Conservation (phyloP, 2,329 filamentous ascomycete genomes). For the Ophiostoma pallidulum region DNA sequence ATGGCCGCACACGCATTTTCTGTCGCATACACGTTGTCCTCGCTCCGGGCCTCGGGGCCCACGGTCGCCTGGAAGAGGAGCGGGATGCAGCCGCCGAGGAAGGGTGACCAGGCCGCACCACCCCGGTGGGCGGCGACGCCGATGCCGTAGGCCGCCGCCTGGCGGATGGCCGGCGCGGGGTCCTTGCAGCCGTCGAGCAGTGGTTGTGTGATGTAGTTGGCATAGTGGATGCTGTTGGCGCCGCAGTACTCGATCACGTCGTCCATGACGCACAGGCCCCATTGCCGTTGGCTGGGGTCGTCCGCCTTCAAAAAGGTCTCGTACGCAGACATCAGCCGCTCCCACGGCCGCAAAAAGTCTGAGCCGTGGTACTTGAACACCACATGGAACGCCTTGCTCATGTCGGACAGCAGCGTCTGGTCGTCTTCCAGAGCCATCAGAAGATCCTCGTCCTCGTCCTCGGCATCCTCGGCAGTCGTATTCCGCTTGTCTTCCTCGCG, state of each 20-base stretch:
- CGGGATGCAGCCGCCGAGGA: slow-evolving; percentile 69
- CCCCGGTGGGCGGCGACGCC: slow-evolving; percentile 92
- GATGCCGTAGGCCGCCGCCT: slow-evolving; percentile 92
- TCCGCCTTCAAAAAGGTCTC: slow-evolving; percentile 69
- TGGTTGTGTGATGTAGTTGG: slow-evolving; percentile 76
- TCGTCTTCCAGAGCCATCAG: slow-evolving; percentile 93
- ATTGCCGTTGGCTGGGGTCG: slow-evolving; percentile 89
- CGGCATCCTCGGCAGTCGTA: slow-evolving; percentile 71
- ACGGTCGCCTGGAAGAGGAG: slow-evolving; percentile 78
- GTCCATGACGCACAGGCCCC: slow-evolving; percentile 98
- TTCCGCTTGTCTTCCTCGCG: slow-evolving; percentile 73
- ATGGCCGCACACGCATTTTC: slow-evolving; percentile 96
- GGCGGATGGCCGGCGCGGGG: slow-evolving; percentile 71
- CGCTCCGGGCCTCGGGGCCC: slow-evolving; percentile 70
- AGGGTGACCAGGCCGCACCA: slow-evolving; percentile 77
- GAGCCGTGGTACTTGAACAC: slow-evolving; percentile 95
- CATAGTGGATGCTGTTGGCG: slow-evolving; percentile 76
- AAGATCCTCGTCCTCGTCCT: slow-evolving; percentile 76
- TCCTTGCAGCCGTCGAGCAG: slow-evolving; percentile 81
- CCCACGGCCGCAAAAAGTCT: slow-evolving; percentile 79
- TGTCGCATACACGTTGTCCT: slow-evolving; percentile 93
- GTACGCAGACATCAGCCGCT: slow-evolving; percentile 76
- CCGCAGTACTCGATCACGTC: slow-evolving; percentile 97
- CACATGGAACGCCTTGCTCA: slow-evolving; percentile 99
- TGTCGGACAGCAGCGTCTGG: slow-evolving; percentile 90